phyloP scores from a whole-genome alignment of 2,329 filamentous ascomycete genomes.

The Epichloe gansuensis region DNA sequence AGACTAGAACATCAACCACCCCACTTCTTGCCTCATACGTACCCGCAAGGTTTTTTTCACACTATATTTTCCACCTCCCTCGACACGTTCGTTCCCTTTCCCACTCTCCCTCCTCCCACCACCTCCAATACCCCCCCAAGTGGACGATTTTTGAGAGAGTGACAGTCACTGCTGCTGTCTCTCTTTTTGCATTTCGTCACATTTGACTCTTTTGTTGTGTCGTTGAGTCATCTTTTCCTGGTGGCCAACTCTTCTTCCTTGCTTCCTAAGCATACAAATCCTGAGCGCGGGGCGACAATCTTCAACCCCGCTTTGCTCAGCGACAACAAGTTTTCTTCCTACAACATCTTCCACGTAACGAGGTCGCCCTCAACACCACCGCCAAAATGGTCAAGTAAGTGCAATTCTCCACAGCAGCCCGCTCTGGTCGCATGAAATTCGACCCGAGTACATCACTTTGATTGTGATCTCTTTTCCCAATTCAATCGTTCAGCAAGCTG shows the following conservation, averaged over 20 bases:
- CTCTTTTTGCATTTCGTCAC: constrained; percentile 20
- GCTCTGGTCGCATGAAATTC: neutral
- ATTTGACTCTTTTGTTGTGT: constrained; percentile 13
- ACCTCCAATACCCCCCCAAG: constrained; percentile 16
- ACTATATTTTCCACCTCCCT: constrained; percentile 8
- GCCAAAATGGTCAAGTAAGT: constrained; percentile 99
- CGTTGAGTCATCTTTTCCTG: constrained; percentile 5
- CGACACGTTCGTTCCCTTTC: constrained; percentile 13
- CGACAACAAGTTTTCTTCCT: constrained; percentile 13
- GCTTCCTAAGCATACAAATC: constrained; percentile 5
- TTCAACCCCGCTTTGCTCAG: constrained; percentile 32
- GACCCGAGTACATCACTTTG: no score
- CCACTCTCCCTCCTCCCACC: constrained; percentile 13
- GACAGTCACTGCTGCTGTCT: constrained; percentile 30
- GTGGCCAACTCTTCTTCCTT: constrained; percentile 6
- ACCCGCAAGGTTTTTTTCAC: constrained; percentile 4
- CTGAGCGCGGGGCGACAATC: constrained; percentile 28
- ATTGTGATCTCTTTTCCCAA: constrained; percentile 6
- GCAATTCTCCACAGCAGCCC: constrained; percentile 4
- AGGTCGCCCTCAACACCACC: constrained; percentile 48
- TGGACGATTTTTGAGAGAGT: constrained; percentile 24
- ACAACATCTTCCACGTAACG: constrained; percentile 22
- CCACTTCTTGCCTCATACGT: neutral
- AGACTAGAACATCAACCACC: neutral
- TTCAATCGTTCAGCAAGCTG: neutral